Evolutionary conservation across 2,329 filamentous ascomycete species (phyloP).

Genomic region (Coleophoma eucalyptorum): DNA sequence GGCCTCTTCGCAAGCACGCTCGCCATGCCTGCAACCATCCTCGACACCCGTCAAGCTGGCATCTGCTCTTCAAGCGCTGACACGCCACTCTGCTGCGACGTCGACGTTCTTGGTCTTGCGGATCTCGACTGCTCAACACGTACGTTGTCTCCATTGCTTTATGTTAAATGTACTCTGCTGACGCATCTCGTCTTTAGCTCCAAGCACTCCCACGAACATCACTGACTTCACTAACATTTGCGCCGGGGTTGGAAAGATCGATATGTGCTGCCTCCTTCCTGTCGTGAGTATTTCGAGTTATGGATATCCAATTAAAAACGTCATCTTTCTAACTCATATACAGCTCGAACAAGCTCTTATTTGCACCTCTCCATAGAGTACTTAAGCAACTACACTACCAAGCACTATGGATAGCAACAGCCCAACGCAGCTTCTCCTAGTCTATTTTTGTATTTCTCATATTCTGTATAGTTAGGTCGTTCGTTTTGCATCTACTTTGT

Average conservation of each 20-base stretch:
- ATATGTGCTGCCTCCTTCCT: conserved; percentile 53
- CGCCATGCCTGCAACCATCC: conserved; percentile 22
- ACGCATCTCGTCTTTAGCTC: conserved; percentile 20
- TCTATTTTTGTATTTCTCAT: neutral
- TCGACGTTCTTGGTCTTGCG: conserved; percentile 54
- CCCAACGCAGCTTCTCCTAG: neutral
- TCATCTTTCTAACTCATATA: neutral
- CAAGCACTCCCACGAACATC: conserved; percentile 38
- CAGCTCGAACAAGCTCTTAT: conserved; percentile 27
- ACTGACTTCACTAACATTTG: conserved; percentile 24
- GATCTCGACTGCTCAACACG: conserved; percentile 53
- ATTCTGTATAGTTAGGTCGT: too few species aligned
- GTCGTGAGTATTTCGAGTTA: conserved; percentile 26
- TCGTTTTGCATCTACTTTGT: too few species aligned
- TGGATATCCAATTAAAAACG: too few species aligned
- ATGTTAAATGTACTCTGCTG: neutral
- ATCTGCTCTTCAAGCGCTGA: conserved; percentile 40
- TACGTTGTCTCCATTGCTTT: conserved; percentile 28
- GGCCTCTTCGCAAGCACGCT: conserved; percentile 22
- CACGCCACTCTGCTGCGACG: conserved; percentile 54
- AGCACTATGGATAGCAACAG: neutral
- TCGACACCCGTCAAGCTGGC: conserved; percentile 31
- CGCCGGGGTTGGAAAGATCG: conserved; percentile 24
- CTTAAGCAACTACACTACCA: neutral
- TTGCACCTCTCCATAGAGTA: conserved; percentile 26